phyloP scores from a whole-genome alignment of 163 green algal species.

The Botryococcus braunii region DNA sequence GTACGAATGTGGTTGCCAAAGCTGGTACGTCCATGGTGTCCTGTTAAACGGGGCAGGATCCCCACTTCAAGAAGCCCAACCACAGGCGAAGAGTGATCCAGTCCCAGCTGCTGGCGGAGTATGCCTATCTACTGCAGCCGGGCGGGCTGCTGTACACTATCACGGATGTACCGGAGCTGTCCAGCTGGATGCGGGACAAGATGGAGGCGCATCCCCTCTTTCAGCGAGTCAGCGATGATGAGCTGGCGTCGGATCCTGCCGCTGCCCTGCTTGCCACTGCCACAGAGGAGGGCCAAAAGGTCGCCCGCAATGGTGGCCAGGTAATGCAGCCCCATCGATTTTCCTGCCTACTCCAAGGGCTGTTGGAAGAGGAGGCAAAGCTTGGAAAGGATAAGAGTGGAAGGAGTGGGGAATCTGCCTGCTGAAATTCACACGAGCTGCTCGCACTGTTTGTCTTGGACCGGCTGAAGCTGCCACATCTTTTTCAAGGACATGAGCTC shows the following conservation, averaged over 20 bases:
- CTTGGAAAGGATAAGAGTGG: no score
- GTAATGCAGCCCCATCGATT: no score
- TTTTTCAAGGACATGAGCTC: no score
- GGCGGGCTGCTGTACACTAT: slow-evolving; percentile 93
- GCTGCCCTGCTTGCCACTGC: slow-evolving; percentile 56
- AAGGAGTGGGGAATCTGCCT: no score
- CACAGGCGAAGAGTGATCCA: slow-evolving; percentile 84
- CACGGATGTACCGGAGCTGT: slow-evolving; percentile 70
- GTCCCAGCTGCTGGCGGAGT: slow-evolving; percentile 80
- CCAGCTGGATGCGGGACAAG: slow-evolving; percentile 28
- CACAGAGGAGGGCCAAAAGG: slow-evolving; percentile 93
- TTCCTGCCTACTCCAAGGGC: no score
- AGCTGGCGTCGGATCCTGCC: slow-evolving; percentile 69
- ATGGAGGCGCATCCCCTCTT: slow-evolving; percentile 89
- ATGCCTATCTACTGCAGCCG: slow-evolving; percentile 75
- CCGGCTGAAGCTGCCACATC: no score
- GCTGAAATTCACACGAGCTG: no score
- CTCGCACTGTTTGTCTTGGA: no score
- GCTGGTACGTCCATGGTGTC: no score
- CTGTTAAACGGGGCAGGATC: slow-evolving; percentile 47
- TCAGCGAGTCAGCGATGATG: slow-evolving; percentile 66
- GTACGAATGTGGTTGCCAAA: no score
- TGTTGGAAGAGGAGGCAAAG: no score
- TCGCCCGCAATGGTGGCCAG: slow-evolving; percentile 69
- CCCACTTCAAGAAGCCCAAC: slow-evolving; percentile 81